A percentile compares a stretch with the other conserved stretches of the same genome.
These are phyloP conservation scores for Claviceps humidiphila DNA, from an alignment of 2,329 filamentous ascomycete species.

Conservation along the genomic window DNA sequence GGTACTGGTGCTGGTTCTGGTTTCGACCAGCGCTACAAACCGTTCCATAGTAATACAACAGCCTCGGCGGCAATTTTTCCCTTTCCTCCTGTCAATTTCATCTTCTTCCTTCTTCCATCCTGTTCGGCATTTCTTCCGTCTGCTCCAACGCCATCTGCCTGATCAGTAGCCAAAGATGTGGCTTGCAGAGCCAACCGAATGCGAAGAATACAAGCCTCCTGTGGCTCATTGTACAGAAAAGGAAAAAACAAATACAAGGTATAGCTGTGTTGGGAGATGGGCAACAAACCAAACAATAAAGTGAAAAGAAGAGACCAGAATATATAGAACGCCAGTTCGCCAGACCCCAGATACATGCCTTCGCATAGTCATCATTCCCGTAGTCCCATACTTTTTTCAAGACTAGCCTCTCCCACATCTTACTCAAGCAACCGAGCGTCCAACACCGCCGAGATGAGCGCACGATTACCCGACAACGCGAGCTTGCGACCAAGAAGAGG, in stretches of 20 bases:
- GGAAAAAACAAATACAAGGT: neutral
- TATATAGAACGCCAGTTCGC: constrained; percentile 3
- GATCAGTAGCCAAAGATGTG: too few species aligned
- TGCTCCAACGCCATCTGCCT: too few species aligned
- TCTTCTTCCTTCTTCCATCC: too few species aligned
- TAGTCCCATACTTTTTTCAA: constrained; percentile 10
- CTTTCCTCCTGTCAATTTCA: too few species aligned
- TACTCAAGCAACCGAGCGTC: constrained; percentile 40
- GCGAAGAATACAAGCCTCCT: too few species aligned
- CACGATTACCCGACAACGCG: constrained; percentile 29
- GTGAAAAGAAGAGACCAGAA: neutral
- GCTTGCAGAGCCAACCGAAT: too few species aligned
- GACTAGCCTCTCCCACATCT: neutral
- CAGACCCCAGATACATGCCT: neutral
- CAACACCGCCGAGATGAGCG: constrained; percentile 36
- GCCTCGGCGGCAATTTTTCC: too few species aligned
- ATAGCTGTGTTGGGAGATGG: neutral
- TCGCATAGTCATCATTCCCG: neutral
- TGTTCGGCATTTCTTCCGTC: too few species aligned
- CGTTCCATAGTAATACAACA: too few species aligned
- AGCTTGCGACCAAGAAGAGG: constrained; percentile 39
- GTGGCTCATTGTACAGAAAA: neutral
- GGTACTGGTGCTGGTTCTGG: too few species aligned
- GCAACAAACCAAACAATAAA: neutral
- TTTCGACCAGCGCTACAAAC: too few species aligned